These are phyloP conservation scores for Cymodocea nodosa DNA, from an alignment of 116 monocot genomes.

Conservation along the genomic window DNA sequence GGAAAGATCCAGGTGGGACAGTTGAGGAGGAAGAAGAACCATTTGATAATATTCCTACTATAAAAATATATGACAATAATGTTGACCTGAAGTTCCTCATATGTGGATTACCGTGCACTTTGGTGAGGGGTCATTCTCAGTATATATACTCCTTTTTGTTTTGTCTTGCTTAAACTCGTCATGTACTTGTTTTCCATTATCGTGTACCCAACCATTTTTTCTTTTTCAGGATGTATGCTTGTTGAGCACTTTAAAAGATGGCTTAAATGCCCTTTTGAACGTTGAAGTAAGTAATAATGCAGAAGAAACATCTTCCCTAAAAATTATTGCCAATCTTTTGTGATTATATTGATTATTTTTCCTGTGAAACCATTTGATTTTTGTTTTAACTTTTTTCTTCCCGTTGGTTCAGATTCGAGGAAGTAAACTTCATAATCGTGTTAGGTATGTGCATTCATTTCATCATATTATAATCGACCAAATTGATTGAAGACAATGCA, in stretches of 20 bases:
- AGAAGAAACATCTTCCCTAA: background rate
- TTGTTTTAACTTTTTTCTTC: constrained; percentile 12
- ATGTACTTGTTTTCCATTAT: background rate
- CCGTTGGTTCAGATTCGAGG: constrained; percentile 72
- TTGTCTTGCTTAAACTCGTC: background rate
- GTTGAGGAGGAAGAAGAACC: constrained; percentile 19
- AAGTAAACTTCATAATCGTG: constrained; percentile 84
- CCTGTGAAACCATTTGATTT: background rate
- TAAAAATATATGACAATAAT: constrained; percentile 73
- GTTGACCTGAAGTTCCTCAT: constrained; percentile 59
- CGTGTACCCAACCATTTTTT: background rate
- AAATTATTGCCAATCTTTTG: too few species aligned
- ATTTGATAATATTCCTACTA: constrained; percentile 38
- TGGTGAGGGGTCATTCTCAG: constrained; percentile 29
- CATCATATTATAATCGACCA: too few species aligned
- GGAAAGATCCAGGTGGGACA: constrained; percentile 29
- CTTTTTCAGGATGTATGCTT: constrained; percentile 59
- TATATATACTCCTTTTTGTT: background rate
- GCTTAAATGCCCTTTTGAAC: constrained; percentile 74
- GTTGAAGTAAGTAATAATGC: constrained; percentile 55
- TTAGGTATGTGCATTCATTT: constrained; percentile 40
- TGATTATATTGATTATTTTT: background rate
- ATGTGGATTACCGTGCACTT: constrained; percentile 57
- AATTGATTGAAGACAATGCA: too few species aligned
- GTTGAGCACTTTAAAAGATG: constrained; percentile 75